A percentile compares a stretch with the other conserved stretches of the same genome.
These are phyloP conservation scores for Colletotrichum sp. DNA, from an alignment of 2,329 filamentous ascomycete species.

Conservation along the genomic window DNA sequence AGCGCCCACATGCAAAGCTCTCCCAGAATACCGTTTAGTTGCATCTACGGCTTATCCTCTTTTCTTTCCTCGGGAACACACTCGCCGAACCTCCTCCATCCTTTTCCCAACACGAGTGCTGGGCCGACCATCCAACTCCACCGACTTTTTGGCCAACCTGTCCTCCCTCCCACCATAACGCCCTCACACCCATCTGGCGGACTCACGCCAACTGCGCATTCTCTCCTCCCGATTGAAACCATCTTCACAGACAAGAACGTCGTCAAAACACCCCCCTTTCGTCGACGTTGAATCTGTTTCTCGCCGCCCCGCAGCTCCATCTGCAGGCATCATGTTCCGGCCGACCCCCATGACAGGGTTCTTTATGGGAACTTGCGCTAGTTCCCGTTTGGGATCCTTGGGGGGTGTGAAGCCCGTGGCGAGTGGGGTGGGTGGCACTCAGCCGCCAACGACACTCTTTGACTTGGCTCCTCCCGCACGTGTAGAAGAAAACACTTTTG, in stretches of 20 bases:
- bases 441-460: constrained; percentile 2
- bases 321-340: constrained; percentile 19
- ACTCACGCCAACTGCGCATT: neutral
- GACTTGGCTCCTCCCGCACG: constrained; percentile 2
- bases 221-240: neutral
- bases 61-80: neutral
- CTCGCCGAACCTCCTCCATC: constrained; percentile 10
- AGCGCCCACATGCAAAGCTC: constrained; percentile 3
- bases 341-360: constrained; percentile 13
- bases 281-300: constrained; percentile 16
- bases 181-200: neutral
- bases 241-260: neutral
- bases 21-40: constrained; percentile 1
- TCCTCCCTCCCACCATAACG: neutral
- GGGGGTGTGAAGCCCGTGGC: constrained; percentile 16
- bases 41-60: constrained; percentile 14
- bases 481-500: neutral
- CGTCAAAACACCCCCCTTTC: constrained; percentile 11
- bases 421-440: constrained; percentile 15
- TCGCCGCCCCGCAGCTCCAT: constrained; percentile 18
- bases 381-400: constrained; percentile 19
- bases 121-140: constrained; percentile 16
- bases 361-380: constrained; percentile 18
- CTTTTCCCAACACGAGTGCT: constrained; percentile 14
- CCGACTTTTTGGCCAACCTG: constrained; percentile 13